Conservation (phyloP, 306 rosid genomes). For the Castanopsis chinensis region DNA sequence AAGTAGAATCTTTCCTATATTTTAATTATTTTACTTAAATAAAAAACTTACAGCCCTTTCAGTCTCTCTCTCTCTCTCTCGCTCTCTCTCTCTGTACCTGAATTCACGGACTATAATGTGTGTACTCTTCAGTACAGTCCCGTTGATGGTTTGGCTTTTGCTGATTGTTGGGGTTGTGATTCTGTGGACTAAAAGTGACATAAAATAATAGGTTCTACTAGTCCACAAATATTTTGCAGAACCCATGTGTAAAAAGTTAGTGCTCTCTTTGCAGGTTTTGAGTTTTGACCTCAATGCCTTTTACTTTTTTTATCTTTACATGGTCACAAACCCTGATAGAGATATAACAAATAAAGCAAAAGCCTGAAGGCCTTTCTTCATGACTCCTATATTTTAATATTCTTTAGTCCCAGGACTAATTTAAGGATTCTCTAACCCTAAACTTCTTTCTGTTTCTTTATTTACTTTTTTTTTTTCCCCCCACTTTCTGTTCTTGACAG, state of each 20-base stretch:
- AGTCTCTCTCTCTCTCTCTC: background rate
- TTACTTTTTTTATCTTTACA: background rate
- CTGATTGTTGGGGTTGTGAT: constrained; percentile 46
- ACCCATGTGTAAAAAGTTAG: constrained; percentile 37
- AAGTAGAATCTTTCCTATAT: background rate
- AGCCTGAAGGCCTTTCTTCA: background rate
- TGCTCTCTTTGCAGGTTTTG: constrained; percentile 21
- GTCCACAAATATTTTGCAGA: constrained; percentile 32
- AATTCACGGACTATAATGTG: constrained; percentile 50
- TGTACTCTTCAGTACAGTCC: constrained; percentile 58
- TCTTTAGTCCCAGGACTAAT: background rate
- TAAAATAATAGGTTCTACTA: constrained; percentile 19
- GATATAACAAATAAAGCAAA: background rate
- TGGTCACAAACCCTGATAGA: background rate
- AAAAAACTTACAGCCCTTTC: background rate
- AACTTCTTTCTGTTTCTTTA: background rate
- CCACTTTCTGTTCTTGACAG: background rate
- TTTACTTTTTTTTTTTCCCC: too few relatives aligned
- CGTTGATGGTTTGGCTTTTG: constrained; percentile 48
- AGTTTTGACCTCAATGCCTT: constrained; percentile 23
- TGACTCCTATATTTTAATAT: background rate
- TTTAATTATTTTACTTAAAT: background rate
- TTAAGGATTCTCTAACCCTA: background rate
- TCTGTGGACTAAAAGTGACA: constrained; percentile 34
- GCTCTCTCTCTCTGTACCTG: background rate